Percentiles rank a stretch among this genome's conserved stretches.
phyloP scores from a whole-genome alignment of 208 protist species.

The Trypanosoma conorhini region DNA sequence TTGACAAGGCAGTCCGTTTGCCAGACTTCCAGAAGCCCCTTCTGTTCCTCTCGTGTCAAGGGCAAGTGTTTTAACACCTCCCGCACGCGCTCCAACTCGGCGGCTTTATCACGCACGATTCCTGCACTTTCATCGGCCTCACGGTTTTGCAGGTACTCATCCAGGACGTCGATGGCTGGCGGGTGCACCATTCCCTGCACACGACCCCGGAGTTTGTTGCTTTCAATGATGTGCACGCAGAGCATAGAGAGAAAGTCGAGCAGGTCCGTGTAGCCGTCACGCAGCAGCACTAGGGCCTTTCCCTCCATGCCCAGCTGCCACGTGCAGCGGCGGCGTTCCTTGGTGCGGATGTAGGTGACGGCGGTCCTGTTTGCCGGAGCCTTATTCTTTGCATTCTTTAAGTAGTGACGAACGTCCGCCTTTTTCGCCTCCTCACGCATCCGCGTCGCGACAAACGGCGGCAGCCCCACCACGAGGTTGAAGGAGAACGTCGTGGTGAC shows the following conservation, averaged over 20 bases:
- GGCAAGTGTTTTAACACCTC: conserved; percentile 63
- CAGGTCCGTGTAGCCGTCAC: conserved; percentile 86
- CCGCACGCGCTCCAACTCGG: conserved; percentile 51
- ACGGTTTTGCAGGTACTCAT: conserved; percentile 60
- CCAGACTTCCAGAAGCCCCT: conserved; percentile 73
- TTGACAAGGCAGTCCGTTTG: conserved; percentile 53
- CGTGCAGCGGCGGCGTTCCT: conserved; percentile 83
- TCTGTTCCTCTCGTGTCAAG: conserved; percentile 60
- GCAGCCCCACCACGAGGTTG: conserved; percentile 51
- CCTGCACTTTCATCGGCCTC: conserved; percentile 47
- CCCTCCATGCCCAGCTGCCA: conserved; percentile 88
- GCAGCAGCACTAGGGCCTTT: conserved; percentile 84
- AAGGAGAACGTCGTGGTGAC: conserved; percentile 67
- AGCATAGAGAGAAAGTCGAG: conserved; percentile 90
- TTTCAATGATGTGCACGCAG: conserved; percentile 91
- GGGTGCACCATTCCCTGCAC: conserved; percentile 85
- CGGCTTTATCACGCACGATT: conserved; percentile 33
- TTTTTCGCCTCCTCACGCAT: conserved; percentile 66
- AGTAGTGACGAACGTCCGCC: conserved; percentile 62
- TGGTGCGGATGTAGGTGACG: conserved; percentile 74
- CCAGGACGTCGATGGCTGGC: conserved; percentile 78
- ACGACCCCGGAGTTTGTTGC: conserved; percentile 83
- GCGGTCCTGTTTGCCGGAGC: conserved; percentile 33
- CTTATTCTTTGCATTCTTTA: conserved; percentile 21
- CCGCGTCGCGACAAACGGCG: conserved; percentile 79